These are phyloP conservation scores for Gilbertella persicaria DNA, from an alignment of 371 early-diverging fungal species.

Conservation along the genomic window DNA sequence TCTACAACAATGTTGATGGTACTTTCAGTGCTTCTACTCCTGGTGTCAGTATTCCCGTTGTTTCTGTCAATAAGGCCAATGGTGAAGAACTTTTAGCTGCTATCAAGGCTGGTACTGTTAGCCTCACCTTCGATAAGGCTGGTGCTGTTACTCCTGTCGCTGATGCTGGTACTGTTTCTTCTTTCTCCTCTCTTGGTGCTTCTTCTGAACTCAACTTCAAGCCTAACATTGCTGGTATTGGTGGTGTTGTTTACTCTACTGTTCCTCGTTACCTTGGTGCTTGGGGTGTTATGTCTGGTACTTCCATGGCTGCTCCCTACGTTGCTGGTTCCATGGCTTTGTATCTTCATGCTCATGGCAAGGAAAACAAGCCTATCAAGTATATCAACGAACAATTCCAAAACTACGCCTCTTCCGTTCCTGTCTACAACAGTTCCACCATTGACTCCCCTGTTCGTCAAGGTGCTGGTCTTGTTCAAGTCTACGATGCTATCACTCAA, in stretches of 20 bases:
- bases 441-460: conserved; percentile 47
- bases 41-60: conserved; percentile 32
- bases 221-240: conserved; percentile 68
- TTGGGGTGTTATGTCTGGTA: conserved; percentile 64
- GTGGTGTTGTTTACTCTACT: conserved; percentile 71
- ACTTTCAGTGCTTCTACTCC: conserved; percentile 17
- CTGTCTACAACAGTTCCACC: conserved; percentile 3
- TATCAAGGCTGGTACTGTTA: conserved; percentile 17
- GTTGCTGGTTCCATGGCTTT: conserved; percentile 70
- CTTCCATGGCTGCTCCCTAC: conserved; percentile 71
- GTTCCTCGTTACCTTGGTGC: conserved; percentile 38
- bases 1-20: conserved; percentile 42
- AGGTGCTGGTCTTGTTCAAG: conserved; percentile 77
- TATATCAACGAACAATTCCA: conserved; percentile 39
- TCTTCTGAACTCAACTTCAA: conserved; percentile 34
- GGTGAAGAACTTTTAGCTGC: conserved; percentile 27
- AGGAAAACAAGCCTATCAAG: conserved; percentile 21
- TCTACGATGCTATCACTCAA: conserved; percentile 58
- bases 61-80: conserved; percentile 28
- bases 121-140: conserved; percentile 11
- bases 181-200: conserved; percentile 46
- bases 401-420: conserved; percentile 47
- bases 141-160: conserved; percentile 17
- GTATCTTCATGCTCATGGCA: conserved; percentile 41
- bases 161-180: conserved; percentile 38